A percentile compares a stretch with the other conserved stretches of the same genome.
Conservation (phyloP, 495 filamentous ascomycete genomes). For the Podospora tetraspora region DNA sequence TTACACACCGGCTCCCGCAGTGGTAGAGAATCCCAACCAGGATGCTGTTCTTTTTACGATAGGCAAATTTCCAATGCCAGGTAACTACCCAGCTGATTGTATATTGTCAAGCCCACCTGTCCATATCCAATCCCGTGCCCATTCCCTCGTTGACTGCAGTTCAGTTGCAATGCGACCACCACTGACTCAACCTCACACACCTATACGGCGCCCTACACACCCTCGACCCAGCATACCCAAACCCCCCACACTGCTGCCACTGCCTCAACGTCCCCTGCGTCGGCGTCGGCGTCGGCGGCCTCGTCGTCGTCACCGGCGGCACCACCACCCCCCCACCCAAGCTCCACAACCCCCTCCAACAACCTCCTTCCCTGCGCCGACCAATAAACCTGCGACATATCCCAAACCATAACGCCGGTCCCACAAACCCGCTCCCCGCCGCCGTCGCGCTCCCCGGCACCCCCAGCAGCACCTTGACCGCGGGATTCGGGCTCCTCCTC, state of each 20-base stretch:
- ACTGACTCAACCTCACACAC: conserved; percentile 25
- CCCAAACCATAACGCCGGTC: conserved; percentile 62
- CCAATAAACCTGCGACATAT: conserved; percentile 54
- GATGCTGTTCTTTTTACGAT: too few relatives aligned
- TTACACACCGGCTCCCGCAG: too few relatives aligned
- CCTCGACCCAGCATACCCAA: conserved; percentile 35
- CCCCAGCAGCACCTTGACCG: conserved; percentile 62
- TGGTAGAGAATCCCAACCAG: too few relatives aligned
- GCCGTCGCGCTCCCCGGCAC: conserved; percentile 56
- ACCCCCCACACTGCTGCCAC: conserved; percentile 41
- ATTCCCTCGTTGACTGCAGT: too few relatives aligned
- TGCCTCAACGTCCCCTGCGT: conserved; percentile 25
- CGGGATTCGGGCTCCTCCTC: conserved; percentile 53
- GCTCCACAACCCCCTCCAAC: conserved; percentile 37
- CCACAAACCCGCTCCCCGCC: conserved; percentile 56
- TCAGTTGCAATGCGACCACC: conserved; percentile 36
- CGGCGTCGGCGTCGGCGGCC: conserved; percentile 8
- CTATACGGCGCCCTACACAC: conserved; percentile 33
- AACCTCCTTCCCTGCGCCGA: conserved; percentile 49
- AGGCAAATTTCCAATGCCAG: too few relatives aligned
- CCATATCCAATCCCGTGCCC: too few relatives aligned
- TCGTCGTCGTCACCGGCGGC: background rate
- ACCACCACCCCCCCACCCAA: conserved; percentile 16
- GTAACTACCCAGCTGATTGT: too few relatives aligned
- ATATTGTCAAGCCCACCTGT: too few relatives aligned